Evolutionary conservation across 495 filamentous ascomycete species (phyloP).

Genomic region (Aspergillus baeticus): DNA sequence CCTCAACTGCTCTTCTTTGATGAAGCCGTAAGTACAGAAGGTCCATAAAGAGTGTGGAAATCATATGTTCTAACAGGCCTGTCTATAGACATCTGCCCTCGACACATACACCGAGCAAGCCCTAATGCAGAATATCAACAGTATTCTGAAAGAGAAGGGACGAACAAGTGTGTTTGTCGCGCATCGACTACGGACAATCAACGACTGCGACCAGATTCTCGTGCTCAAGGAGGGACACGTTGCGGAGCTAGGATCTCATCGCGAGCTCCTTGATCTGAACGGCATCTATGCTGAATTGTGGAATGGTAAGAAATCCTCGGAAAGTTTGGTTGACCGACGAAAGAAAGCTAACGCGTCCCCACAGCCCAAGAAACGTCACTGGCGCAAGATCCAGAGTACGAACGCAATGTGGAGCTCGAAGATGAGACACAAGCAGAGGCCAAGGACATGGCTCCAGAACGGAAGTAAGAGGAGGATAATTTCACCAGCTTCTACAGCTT

Average conservation of each 20-base stretch:
- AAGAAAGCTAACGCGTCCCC: slow-evolving; percentile 13
- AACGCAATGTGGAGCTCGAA: slow-evolving; percentile 24
- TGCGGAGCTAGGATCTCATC: slow-evolving; percentile 83
- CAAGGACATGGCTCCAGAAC: slow-evolving; percentile 15
- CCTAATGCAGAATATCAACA: slow-evolving; percentile 89
- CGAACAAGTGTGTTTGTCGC: slow-evolving; percentile 94
- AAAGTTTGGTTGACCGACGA: not conserved
- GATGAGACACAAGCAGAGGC: slow-evolving; percentile 15
- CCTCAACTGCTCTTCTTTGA: slow-evolving; percentile 94
- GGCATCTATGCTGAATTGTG: slow-evolving; percentile 90
- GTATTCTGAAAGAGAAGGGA: slow-evolving; percentile 83
- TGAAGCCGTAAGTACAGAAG: slow-evolving; percentile 82
- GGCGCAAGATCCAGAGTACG: slow-evolving; percentile 31
- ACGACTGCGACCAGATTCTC: slow-evolving; percentile 91
- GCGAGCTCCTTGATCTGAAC: slow-evolving; percentile 71
- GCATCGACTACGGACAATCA: slow-evolving; percentile 88
- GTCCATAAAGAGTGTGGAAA: too few species aligned
- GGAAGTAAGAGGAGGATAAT: not conserved
- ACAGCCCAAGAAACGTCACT: slow-evolving; percentile 49
- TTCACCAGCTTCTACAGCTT: not conserved
- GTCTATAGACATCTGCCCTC: slow-evolving; percentile 73
- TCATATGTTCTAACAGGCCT: slow-evolving; percentile 5
- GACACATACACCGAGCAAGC: slow-evolving; percentile 96
- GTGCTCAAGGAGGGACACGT: slow-evolving; percentile 82
- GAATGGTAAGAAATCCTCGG: slow-evolving; percentile 63